A percentile compares a stretch with the other conserved stretches of the same genome.
Evolutionary conservation across 768 basidiomycete species (phyloP).

Genomic region (Suillus placidus): DNA sequence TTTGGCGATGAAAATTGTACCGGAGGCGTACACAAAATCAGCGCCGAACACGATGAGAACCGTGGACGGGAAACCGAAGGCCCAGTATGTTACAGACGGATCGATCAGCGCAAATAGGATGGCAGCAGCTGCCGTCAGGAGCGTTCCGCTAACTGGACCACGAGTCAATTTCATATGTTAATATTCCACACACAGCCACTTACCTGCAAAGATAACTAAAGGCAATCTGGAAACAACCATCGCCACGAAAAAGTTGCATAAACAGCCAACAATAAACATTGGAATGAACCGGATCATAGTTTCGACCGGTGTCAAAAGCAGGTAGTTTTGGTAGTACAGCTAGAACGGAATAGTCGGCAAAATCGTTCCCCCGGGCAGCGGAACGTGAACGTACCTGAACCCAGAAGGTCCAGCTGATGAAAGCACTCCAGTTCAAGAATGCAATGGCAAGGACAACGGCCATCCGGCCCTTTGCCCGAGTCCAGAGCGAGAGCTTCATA

Average conservation of each 20-base stretch:
- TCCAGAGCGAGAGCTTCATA: constrained; percentile 66
- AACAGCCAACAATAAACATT: constrained; percentile 65
- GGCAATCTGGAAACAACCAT: constrained; percentile 57
- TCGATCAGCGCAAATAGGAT: constrained; percentile 71
- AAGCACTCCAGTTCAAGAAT: constrained; percentile 64
- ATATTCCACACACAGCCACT: too few species aligned
- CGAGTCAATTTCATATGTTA: constrained; percentile 7
- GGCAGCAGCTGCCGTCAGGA: constrained; percentile 57
- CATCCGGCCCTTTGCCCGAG: constrained; percentile 61
- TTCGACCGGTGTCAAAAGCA: constrained; percentile 52
- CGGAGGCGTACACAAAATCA: constrained; percentile 75
- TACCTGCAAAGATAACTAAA: constrained; percentile 60
- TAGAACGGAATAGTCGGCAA: constrained; percentile 26
- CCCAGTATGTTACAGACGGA: constrained; percentile 66
- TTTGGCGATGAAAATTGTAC: constrained; percentile 75
- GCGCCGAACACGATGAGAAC: constrained; percentile 70
- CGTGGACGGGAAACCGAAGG: constrained; percentile 71
- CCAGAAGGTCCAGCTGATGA: constrained; percentile 59
- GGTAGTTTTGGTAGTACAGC: constrained; percentile 75
- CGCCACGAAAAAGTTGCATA: constrained; percentile 69
- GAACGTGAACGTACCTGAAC: constrained; percentile 35
- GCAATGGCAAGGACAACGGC: constrained; percentile 64
- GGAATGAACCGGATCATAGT: constrained; percentile 72
- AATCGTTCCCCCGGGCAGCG: constrained; percentile 24
- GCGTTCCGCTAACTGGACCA: constrained; percentile 51